Percentiles rank a stretch among this genome's conserved stretches.
phyloP scores from a whole-genome alignment of 805 yeast species.

The Wickerhamiella allomyrinae region DNA sequence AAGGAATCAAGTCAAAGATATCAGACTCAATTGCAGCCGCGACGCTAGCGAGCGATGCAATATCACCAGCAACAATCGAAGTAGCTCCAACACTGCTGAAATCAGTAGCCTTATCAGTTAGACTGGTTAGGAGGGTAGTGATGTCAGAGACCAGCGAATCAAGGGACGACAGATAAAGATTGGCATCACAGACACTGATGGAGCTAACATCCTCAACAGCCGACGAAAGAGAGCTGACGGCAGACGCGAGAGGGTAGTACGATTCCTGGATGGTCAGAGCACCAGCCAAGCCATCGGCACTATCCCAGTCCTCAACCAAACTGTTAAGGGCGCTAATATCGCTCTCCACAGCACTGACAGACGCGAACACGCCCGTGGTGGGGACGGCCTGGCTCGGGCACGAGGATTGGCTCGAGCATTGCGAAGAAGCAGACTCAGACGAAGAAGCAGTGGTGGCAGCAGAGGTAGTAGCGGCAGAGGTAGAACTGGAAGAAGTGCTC shows the following conservation, averaged over 20 bases:
- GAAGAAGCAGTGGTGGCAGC: not conserved
- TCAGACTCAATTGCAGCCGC: conserved; percentile 9
- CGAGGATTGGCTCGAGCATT: too few species aligned
- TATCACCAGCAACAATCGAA: conserved; percentile 14
- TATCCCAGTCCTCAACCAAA: conserved; percentile 7
- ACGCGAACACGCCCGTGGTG: too few species aligned
- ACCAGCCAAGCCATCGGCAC: conserved; percentile 8
- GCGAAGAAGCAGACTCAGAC: not conserved
- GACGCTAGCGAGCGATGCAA: conserved; percentile 9
- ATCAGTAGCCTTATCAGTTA: conserved; percentile 14
- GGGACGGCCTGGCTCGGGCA: not conserved
- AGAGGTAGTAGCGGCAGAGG: not conserved
- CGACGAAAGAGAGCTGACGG: conserved; percentile 3
- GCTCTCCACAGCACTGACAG: not conserved
- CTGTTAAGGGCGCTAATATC: conserved; percentile 1
- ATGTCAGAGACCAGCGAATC: conserved; percentile 8
- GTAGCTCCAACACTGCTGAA: conserved; percentile 13
- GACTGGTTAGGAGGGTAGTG: conserved; percentile 8
- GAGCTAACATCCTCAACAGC: conserved; percentile 1
- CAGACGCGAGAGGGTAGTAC: conserved; percentile 6
- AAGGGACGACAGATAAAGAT: not conserved
- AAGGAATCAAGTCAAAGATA: not conserved
- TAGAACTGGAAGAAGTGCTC: not conserved
- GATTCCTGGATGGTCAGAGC: conserved; percentile 10
- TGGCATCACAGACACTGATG: not conserved